Evolutionary conservation across 495 filamentous ascomycete genomes (phyloP).

Genomic region (Xanthoparmelia taractica): DNA sequence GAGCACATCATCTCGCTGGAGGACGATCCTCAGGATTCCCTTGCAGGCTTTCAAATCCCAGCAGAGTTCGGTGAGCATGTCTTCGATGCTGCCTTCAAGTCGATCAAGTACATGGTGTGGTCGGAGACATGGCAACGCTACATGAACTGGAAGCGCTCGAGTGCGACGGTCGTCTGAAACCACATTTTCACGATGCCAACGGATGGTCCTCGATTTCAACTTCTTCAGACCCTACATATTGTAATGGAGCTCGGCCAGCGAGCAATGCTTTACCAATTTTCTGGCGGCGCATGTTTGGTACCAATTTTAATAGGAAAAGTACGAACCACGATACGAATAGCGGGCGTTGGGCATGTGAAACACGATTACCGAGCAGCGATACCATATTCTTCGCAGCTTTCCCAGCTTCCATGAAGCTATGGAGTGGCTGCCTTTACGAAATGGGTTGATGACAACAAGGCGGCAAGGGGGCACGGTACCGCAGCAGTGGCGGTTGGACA

Average conservation of each 20-base stretch:
- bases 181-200: neutral
- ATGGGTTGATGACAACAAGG: neutral
- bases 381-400: neutral
- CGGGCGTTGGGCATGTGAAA: neutral
- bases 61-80: conserved; percentile 42
- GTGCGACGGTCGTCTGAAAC: conserved; percentile 1
- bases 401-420: neutral
- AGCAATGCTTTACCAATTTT: neutral
- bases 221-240: neutral
- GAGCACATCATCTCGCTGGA: conserved; percentile 26
- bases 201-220: neutral
- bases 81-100: conserved; percentile 52
- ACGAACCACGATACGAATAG: neutral
- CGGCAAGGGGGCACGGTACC: neutral
- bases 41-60: conserved; percentile 15
- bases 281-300: neutral
- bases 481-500: neutral
- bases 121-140: conserved; percentile 56
- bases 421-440: neutral
- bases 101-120: conserved; percentile 61
- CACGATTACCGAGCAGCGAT: neutral
- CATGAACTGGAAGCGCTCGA: conserved; percentile 16
- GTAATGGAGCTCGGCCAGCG: neutral
- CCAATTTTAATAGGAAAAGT: neutral
- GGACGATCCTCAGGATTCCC: conserved; percentile 14